Percentiles rank a stretch among this genome's conserved stretches.
phyloP scores from a whole-genome alignment of 805 yeast species.

The Novakomyces olei region DNA sequence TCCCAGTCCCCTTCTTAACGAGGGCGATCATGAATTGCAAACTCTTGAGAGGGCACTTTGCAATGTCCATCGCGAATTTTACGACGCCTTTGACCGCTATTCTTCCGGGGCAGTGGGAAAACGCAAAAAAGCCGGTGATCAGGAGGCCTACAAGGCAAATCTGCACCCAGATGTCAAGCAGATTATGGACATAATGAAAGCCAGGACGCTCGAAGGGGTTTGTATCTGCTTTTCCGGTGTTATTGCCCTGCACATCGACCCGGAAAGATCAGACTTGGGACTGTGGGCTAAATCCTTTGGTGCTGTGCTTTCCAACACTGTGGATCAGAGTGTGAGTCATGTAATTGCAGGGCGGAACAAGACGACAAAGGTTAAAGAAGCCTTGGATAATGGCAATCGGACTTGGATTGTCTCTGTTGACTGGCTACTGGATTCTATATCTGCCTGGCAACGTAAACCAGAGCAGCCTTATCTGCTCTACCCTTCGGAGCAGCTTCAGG shows the following conservation, averaged over 20 bases:
- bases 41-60: slow-evolving; percentile 39
- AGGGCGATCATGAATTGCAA: slow-evolving; percentile 59
- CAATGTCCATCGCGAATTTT: slow-evolving; percentile 47
- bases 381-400: slow-evolving; percentile 22
- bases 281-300: slow-evolving; percentile 87
- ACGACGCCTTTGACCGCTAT: slow-evolving; percentile 22
- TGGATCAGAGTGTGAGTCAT: slow-evolving; percentile 59
- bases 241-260: slow-evolving; percentile 58
- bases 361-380: slow-evolving; percentile 72
- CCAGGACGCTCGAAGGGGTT: slow-evolving; percentile 40
- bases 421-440: slow-evolving; percentile 1
- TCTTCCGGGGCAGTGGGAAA: slow-evolving; percentile 6
- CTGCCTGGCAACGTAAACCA: not conserved
- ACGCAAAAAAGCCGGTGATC: slow-evolving; percentile 8
- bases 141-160: not conserved
- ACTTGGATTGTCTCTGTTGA: not conserved
- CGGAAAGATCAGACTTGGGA: slow-evolving; percentile 53
- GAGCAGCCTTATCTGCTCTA: slow-evolving; percentile 1
- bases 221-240: slow-evolving; percentile 68
- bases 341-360: slow-evolving; percentile 35
- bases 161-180: slow-evolving; percentile 37
- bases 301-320: slow-evolving; percentile 55
- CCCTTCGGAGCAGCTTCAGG: not conserved
- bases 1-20: slow-evolving; percentile 41
- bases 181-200: slow-evolving; percentile 59